phyloP scores from a whole-genome alignment of 2,329 filamentous ascomycete genomes.

The Dothideomycetes sp. region DNA sequence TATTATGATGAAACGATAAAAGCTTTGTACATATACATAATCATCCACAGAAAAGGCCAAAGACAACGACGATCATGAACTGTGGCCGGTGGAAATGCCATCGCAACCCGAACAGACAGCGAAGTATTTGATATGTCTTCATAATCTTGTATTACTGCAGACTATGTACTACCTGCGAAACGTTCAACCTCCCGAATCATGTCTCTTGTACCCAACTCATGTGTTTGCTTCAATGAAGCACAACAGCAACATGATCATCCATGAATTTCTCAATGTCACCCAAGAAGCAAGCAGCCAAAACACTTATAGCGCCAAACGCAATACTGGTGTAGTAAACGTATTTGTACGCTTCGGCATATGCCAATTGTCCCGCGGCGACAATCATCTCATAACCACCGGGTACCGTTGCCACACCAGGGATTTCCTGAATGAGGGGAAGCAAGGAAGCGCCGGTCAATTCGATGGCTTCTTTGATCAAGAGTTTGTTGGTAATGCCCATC shows the following conservation, averaged over 20 bases:
- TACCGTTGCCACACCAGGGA: constrained; percentile 46
- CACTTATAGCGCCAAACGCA: constrained; percentile 49
- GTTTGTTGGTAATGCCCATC: constrained; percentile 41
- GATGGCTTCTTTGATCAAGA: constrained; percentile 43
- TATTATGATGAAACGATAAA: too few species aligned
- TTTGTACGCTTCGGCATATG: constrained; percentile 50
- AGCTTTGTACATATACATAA: too few species aligned
- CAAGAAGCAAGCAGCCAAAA: constrained; percentile 50
- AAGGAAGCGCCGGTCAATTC: constrained; percentile 45
- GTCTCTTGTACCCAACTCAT: too few species aligned
- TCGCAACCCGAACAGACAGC: too few species aligned
- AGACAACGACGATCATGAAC: neutral
- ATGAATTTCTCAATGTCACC: constrained; percentile 32
- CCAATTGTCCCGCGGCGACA: constrained; percentile 47
- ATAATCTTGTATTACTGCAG: too few species aligned
- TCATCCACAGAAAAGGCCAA: neutral
- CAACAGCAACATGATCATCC: constrained; percentile 20
- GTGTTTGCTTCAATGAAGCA: constrained; percentile 16
- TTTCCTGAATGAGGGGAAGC: constrained; percentile 37
- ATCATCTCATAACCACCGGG: constrained; percentile 43
- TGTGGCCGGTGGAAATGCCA: too few species aligned
- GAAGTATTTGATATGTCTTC: too few species aligned
- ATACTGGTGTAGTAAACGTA: constrained; percentile 56
- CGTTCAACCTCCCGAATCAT: too few species aligned
- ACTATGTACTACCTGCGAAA: too few species aligned